These are phyloP conservation scores for Starmerella sp. DNA, from an alignment of 805 yeast genomes.

Conservation along the genomic window DNA sequence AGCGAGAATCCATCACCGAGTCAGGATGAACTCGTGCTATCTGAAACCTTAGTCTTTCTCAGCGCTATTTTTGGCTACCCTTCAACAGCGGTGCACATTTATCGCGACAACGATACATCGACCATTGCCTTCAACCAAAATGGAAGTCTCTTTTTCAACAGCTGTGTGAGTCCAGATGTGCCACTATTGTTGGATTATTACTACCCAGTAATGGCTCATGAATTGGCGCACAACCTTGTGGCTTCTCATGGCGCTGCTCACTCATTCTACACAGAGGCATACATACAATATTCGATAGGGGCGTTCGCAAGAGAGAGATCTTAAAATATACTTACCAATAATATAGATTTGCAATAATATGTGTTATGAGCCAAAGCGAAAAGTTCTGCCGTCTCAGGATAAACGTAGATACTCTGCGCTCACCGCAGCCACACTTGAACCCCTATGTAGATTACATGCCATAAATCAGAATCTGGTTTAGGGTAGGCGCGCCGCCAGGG, in stretches of 20 bases:
- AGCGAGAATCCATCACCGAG: background rate
- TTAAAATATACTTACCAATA: background rate
- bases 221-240: constrained; percentile 33
- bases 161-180: constrained; percentile 15
- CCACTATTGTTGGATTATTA: constrained; percentile 27
- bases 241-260: constrained; percentile 30
- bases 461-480: background rate
- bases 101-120: constrained; percentile 13
- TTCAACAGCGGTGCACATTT: constrained; percentile 5
- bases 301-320: background rate
- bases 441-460: too few relatives aligned
- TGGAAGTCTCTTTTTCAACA: constrained; percentile 32
- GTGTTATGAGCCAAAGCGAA: too few relatives aligned
- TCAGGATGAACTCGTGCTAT: constrained; percentile 11
- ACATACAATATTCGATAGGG: constrained; percentile 24
- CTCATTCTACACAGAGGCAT: constrained; percentile 29
- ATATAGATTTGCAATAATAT: background rate
- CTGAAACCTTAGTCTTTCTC: constrained; percentile 2
- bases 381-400: too few relatives aligned
- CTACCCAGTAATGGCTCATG: constrained; percentile 33
- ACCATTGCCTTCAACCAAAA: constrained; percentile 32
- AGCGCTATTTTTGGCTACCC: constrained; percentile 8
- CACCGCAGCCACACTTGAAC: too few relatives aligned
- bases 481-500: background rate
- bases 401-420: too few relatives aligned